Base-by-base conservation (phyloP, 305 asterid species). In the Caryopteris hybrid region DNA sequence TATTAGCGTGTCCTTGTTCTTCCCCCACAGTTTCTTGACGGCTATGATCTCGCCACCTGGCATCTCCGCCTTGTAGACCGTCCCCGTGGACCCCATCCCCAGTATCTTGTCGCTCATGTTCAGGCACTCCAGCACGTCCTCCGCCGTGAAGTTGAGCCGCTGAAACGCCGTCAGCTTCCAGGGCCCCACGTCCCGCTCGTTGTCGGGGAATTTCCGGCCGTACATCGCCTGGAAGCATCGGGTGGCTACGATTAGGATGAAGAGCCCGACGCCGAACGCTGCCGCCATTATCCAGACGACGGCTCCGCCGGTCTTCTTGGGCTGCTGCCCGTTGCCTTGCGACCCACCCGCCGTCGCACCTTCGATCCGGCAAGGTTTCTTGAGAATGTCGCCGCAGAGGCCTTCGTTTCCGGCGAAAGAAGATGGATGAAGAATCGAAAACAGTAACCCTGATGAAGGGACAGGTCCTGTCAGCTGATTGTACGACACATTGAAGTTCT, bases 11-110 rank as follows among this genome's bases (percentile, higher is more conserved):
- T 83, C 88, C 79, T 90, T 90, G 25, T 88, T 73, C 71, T 84
- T 85, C 17, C 90, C 91, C 96, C 95, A 90, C 5, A 92, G 79
- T 71, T 84, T 85, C 69, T 92, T 92, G 5, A 90, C 90, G 8
- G 98, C 98, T 41, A 92, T 80, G 79, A 76, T 80, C 66, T 92
- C 97, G n/a, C 97, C 98, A 36, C 92, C 88, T 12, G 92, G 96
- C 97, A 92, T 85, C 60, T 86, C 93, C 2, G 96, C 97, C 69
- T 85, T 90, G 90, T 88, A 92, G 3, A 92, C 97, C 0, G 96
- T 86, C 42, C 97, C 98, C 0, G 95, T 69, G 4, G 96, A 81
- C 22, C 98, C 98, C 94, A 85, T 84, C 27, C 97, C 98, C 4
- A 92, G 20, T 17, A 92, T 74, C 83, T 80, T 81, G n/a, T 90